These are phyloP conservation scores for Ogataea pignaliae DNA, from an alignment of 805 yeast species.

Conservation along the genomic window DNA sequence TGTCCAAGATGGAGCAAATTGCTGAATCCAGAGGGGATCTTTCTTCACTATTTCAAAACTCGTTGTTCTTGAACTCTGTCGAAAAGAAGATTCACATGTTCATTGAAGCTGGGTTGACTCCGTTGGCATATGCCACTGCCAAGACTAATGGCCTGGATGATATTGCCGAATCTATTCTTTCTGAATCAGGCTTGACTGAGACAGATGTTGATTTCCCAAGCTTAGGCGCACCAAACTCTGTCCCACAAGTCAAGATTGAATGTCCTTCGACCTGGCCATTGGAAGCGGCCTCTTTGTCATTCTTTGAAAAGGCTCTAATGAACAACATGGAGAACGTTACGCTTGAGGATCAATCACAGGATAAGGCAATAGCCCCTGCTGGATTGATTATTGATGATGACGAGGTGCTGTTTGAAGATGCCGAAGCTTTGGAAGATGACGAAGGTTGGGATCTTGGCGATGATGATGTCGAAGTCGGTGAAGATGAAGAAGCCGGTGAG, in stretches of 20 bases:
- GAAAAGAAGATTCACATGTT: constrained; percentile 72
- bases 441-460: constrained; percentile 82
- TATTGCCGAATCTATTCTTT: constrained; percentile 66
- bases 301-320: constrained; percentile 77
- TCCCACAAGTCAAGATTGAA: constrained; percentile 47
- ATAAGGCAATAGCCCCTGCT: background rate
- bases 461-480: constrained; percentile 66
- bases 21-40: constrained; percentile 85
- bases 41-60: constrained; percentile 76
- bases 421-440: constrained; percentile 52
- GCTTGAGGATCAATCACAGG: constrained; percentile 37
- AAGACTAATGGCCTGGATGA: constrained; percentile 77
- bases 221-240: constrained; percentile 35
- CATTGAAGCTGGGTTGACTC: constrained; percentile 72
- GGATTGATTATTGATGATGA: constrained; percentile 30
- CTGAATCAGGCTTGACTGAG: constrained; percentile 61
- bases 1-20: constrained; percentile 80
- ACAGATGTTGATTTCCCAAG: constrained; percentile 47
- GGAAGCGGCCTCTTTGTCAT: constrained; percentile 64
- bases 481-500: constrained; percentile 34
- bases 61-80: constrained; percentile 69
- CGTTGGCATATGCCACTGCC: constrained; percentile 92
- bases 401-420: constrained; percentile 33
- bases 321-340: constrained; percentile 70
- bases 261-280: constrained; percentile 72